Percentiles rank a stretch among this genome's conserved stretches.
These are phyloP conservation scores for Ceratobasidium sp. DNA, from an alignment of 1,284 basidiomycete genomes.

Conservation along the genomic window DNA sequence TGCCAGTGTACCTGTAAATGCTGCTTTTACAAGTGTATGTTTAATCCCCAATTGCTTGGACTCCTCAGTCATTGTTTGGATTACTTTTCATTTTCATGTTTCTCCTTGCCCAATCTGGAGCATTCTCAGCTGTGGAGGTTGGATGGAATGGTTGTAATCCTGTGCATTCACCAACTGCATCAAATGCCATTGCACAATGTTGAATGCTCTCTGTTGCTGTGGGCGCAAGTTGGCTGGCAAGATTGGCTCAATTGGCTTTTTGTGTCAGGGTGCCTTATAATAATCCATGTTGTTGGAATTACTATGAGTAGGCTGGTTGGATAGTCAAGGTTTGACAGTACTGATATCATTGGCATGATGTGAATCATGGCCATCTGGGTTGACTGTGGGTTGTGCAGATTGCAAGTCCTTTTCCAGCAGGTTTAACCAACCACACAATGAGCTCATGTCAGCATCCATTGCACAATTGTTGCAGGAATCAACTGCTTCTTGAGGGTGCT, in stretches of 20 bases:
- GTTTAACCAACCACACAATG: background rate
- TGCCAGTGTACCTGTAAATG: constrained; percentile 54
- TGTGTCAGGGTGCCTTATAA: background rate
- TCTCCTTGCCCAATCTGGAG: constrained; percentile 58
- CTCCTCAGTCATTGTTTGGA: constrained; percentile 55
- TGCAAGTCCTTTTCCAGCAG: background rate
- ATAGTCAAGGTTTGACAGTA: background rate
- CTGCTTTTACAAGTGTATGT: constrained; percentile 53
- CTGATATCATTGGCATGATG: background rate
- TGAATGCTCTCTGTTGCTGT: constrained; percentile 33
- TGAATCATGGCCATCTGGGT: no score
- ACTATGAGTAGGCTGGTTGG: no score
- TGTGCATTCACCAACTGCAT: background rate
- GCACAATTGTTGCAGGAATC: background rate
- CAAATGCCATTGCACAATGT: constrained; percentile 21
- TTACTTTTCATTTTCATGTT: constrained; percentile 59
- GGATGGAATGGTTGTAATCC: background rate
- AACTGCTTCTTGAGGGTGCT: background rate
- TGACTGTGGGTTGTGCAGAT: background rate
- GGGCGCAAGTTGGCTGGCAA: background rate
- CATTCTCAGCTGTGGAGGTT: constrained; percentile 54
- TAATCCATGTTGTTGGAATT: no score
- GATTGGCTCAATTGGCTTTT: background rate
- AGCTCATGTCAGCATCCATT: background rate
- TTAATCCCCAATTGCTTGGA: background rate